Conservation (phyloP, 306 rosid species). For the Elaeagnus macrophylla region DNA sequence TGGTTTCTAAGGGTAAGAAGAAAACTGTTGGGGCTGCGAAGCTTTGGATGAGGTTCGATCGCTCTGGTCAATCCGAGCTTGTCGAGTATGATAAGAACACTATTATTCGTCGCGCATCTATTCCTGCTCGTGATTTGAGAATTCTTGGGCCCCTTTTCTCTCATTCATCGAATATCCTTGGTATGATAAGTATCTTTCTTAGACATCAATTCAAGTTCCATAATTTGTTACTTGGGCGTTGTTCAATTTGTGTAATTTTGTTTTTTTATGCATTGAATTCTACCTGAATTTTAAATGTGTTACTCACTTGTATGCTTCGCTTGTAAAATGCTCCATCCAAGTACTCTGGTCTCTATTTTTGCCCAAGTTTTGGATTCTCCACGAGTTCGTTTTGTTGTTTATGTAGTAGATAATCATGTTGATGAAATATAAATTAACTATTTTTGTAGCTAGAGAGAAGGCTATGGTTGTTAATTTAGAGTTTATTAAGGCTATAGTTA, state of each 20-base stretch:
- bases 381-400: neutral
- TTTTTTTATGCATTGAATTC: neutral
- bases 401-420: neutral
- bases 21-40: slow-evolving; percentile 59
- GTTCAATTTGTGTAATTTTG: neutral
- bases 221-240: too few species aligned
- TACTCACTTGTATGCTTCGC: neutral
- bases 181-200: slow-evolving; percentile 22
- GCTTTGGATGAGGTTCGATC: slow-evolving; percentile 86
- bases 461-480: slow-evolving; percentile 99
- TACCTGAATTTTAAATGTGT: neutral
- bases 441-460: slow-evolving; percentile 64
- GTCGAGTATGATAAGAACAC: slow-evolving; percentile 76
- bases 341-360: neutral
- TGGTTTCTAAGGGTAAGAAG: slow-evolving; percentile 58
- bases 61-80: slow-evolving; percentile 65
- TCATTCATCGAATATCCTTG: slow-evolving; percentile 85
- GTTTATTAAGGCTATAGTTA: slow-evolving; percentile 75
- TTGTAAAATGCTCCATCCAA: neutral
- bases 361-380: neutral
- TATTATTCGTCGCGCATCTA: slow-evolving; percentile 61
- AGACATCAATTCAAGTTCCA: neutral
- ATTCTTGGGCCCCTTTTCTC: slow-evolving; percentile 92
- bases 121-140: slow-evolving; percentile 85
- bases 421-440: neutral